Conservation (phyloP, 805 yeast genomes). For the Pichia cephalocereana region DNA sequence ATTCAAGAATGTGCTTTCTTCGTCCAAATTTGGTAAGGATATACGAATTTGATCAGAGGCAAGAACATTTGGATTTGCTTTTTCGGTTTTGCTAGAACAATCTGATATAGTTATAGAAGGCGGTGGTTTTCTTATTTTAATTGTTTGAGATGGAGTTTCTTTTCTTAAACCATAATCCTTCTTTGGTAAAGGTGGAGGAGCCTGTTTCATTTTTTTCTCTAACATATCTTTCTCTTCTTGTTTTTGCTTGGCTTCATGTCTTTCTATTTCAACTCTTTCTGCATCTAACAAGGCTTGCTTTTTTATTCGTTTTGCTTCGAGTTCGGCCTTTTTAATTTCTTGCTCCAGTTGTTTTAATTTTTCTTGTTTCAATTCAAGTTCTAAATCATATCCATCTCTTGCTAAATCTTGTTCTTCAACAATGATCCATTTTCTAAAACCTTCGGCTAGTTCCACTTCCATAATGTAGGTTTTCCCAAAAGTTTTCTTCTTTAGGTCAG, state of each 20-base stretch:
- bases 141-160: conserved; percentile 3
- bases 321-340: conserved; percentile 21
- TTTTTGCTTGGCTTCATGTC: background rate
- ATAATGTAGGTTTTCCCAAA: conserved; percentile 79
- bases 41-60: conserved; percentile 1
- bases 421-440: conserved; percentile 67
- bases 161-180: conserved; percentile 7
- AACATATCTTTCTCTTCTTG: background rate
- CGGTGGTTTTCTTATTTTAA: conserved; percentile 5
- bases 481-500: conserved; percentile 48
- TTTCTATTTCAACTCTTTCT: conserved; percentile 3
- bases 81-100: background rate
- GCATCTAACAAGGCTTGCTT: conserved; percentile 2
- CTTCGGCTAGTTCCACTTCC: conserved; percentile 72
- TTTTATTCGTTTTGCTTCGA: conserved; percentile 17
- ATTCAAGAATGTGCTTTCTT: background rate
- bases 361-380: conserved; percentile 26
- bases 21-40: conserved; percentile 4
- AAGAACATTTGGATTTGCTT: background rate
- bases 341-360: conserved; percentile 22
- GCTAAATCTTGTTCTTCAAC: conserved; percentile 56
- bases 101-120: background rate
- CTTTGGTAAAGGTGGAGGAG: conserved; percentile 14
- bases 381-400: conserved; percentile 27
- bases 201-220: background rate